Percentiles rank a stretch among this genome's conserved stretches.
Conservation (phyloP, 192 early-diverging fungal genomes). For the Geranomyces michiganensis region DNA sequence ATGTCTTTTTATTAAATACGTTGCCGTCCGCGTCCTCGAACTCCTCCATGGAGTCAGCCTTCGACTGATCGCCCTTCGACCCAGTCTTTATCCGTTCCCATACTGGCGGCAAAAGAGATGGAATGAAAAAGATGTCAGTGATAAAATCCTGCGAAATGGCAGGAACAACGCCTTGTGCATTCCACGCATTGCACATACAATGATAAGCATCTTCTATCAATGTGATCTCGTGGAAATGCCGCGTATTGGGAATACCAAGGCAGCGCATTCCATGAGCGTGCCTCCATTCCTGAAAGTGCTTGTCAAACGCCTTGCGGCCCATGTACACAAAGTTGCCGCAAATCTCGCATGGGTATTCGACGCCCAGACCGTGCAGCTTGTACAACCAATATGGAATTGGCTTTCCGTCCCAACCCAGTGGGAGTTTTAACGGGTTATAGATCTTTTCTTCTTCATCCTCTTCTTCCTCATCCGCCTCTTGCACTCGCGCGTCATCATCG, state of each 20-base stretch:
- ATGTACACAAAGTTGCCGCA: conserved; percentile 95
- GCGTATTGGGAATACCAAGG: conserved; percentile 88
- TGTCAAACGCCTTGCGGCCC: conserved; percentile 94
- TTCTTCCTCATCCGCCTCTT: conserved; percentile 71
- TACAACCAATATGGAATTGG: conserved; percentile 99
- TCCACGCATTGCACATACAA: conserved; percentile 68
- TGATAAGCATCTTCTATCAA: conserved; percentile 87
- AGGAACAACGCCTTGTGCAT: too few species aligned
- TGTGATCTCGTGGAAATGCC: conserved; percentile 90
- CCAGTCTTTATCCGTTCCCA: conserved; percentile 82
- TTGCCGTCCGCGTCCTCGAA: conserved; percentile 74
- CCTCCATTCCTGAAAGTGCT: conserved; percentile 93
- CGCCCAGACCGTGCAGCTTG: conserved; percentile 94
- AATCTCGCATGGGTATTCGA: conserved; percentile 95
- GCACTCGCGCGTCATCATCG: conserved; percentile 6
- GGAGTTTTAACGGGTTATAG: conserved; percentile 96
- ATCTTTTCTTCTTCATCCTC: conserved; percentile 83
- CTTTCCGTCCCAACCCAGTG: conserved; percentile 97
- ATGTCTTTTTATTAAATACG: conserved; percentile 68
- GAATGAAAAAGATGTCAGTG: conserved; percentile 1
- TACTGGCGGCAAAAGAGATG: conserved; percentile 53
- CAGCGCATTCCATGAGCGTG: conserved; percentile 94
- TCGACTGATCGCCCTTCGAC: conserved; percentile 65
- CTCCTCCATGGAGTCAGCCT: conserved; percentile 88
- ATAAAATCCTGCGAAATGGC: not conserved